Evolutionary conservation across 2,329 filamentous ascomycete species (phyloP).

Genomic region (Talaromyces sp.): DNA sequence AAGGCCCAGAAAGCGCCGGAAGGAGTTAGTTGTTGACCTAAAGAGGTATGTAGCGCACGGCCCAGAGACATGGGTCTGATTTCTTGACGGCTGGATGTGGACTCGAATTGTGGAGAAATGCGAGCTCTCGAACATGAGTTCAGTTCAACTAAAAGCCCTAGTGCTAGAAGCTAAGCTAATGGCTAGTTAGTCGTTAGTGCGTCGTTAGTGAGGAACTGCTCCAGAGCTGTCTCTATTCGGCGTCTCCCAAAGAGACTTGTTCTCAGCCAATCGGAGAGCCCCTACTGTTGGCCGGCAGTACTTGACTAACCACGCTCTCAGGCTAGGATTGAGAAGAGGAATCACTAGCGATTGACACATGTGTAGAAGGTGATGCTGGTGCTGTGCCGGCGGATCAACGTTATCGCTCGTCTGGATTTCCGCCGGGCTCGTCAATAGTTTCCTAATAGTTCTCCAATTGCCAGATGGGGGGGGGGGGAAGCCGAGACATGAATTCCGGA

Average conservation of each 20-base stretch:
- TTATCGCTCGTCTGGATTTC: slow-evolving; percentile 11
- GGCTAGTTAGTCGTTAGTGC: slow-evolving; percentile 3
- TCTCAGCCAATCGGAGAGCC: slow-evolving; percentile 28
- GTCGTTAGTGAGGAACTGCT: slow-evolving; percentile 10
- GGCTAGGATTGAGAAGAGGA: not conserved
- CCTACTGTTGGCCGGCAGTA: slow-evolving; percentile 1
- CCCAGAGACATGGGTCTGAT: slow-evolving; percentile 14
- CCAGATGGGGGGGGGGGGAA: not conserved
- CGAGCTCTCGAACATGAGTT: slow-evolving; percentile 17
- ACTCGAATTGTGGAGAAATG: slow-evolving; percentile 19
- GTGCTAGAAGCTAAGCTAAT: slow-evolving; percentile 2
- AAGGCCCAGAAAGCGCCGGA: slow-evolving; percentile 11
- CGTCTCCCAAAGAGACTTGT: slow-evolving; percentile 3
- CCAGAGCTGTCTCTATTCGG: slow-evolving; percentile 18
- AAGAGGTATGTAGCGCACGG: slow-evolving; percentile 14
- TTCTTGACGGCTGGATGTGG: slow-evolving; percentile 8
- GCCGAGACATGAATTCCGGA: not conserved
- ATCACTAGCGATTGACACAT: not conserved
- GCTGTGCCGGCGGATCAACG: slow-evolving; percentile 12
- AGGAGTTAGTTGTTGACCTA: slow-evolving; percentile 21
- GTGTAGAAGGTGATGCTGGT: not conserved
- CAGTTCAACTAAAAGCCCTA: slow-evolving; percentile 9
- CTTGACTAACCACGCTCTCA: not conserved
- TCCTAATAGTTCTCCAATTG: slow-evolving; percentile 10
- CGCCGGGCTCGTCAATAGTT: slow-evolving; percentile 16